Evolutionary conservation across 306 rosid species (phyloP).

Genomic region (Citrullus colocynthis): DNA sequence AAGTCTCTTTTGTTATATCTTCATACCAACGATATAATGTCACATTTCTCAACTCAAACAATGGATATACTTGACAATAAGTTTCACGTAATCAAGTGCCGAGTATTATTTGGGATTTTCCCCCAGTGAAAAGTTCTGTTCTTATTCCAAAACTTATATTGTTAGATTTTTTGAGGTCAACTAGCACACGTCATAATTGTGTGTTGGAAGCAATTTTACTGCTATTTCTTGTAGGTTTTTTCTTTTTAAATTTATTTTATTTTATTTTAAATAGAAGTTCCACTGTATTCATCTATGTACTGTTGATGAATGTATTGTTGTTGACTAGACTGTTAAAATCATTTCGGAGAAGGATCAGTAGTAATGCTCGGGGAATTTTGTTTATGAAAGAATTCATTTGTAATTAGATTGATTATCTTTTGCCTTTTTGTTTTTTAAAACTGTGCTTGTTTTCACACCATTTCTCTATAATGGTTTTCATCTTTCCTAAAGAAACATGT

Average conservation of each 20-base stretch:
- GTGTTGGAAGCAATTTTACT: neutral
- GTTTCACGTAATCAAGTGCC: neutral
- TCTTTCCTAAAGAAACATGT: no score
- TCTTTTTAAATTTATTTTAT: no score
- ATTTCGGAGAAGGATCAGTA: neutral
- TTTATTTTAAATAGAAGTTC: no score
- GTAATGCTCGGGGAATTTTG: neutral
- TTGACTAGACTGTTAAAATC: neutral
- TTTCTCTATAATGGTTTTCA: no score
- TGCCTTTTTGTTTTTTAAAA: no score
- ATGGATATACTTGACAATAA: neutral
- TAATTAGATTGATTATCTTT: neutral
- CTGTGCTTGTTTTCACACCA: no score
- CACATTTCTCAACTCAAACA: neutral
- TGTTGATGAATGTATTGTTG: neutral
- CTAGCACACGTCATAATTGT: neutral
- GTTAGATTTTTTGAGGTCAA: neutral
- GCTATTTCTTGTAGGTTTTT: neutral
- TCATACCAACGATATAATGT: neutral
- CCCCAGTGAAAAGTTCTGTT: neutral
- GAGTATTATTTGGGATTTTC: neutral
- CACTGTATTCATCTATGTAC: neutral
- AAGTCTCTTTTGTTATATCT: constrained; percentile 13
- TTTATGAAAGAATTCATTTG: neutral
- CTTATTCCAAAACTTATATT: neutral